Conservation (phyloP, 2,329 filamentous ascomycete species). For the Colletotrichum siamense region DNA sequence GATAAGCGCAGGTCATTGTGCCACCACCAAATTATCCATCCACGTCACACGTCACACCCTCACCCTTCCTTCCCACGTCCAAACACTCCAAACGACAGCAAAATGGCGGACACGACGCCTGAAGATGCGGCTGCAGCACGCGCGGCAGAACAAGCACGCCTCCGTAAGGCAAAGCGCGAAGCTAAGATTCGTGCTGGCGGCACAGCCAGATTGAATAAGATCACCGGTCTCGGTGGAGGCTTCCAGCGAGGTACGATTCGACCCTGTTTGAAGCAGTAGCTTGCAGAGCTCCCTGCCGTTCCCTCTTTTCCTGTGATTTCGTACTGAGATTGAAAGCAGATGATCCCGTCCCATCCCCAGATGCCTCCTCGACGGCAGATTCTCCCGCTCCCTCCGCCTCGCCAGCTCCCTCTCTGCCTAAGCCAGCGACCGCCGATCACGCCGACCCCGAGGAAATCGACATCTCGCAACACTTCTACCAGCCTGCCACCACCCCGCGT, state of each 20-base stretch:
- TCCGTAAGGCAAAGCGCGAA: slow-evolving; percentile 80
- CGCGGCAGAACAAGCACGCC: slow-evolving; percentile 70
- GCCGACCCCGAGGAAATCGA: slow-evolving; percentile 79
- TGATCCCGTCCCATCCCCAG: neutral
- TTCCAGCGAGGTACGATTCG: slow-evolving; percentile 45
- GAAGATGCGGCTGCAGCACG: slow-evolving; percentile 56
- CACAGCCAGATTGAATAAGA: slow-evolving; percentile 73
- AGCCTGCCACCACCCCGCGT: slow-evolving; percentile 42
- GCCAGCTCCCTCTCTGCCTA: slow-evolving; percentile 32
- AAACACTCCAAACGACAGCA: slow-evolving; percentile 5
- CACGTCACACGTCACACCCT: slow-evolving; percentile 13
- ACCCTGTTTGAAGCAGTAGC: neutral
- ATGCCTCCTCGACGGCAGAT: neutral
- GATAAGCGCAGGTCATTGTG: slow-evolving; percentile 11
- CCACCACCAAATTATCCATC: neutral
- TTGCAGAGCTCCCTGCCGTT: neutral
- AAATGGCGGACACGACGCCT: slow-evolving; percentile 47
- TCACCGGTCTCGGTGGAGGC: slow-evolving; percentile 72
- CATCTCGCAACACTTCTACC: slow-evolving; percentile 77
- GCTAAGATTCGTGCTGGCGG: slow-evolving; percentile 79
- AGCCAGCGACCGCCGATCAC: slow-evolving; percentile 35
- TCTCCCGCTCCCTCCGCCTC: slow-evolving; percentile 25
- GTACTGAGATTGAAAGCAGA: neutral
- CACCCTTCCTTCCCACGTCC: neutral
- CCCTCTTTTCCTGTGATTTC: neutral